phyloP scores from a whole-genome alignment of 2,329 filamentous ascomycete species.

The Pestalotiopsis sp. region DNA sequence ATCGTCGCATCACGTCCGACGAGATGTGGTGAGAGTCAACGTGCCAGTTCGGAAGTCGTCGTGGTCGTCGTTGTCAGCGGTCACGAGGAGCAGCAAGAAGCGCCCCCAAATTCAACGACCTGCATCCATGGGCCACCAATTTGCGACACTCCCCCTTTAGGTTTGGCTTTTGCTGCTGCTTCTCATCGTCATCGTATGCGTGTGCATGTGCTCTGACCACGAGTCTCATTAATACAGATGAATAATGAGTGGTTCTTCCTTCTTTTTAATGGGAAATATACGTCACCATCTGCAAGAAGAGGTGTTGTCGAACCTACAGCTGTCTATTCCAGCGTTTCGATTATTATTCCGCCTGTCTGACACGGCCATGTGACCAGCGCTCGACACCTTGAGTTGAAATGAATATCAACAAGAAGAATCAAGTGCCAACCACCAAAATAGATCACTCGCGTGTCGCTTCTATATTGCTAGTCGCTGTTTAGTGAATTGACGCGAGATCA shows the following conservation, averaged over 20 bases:
- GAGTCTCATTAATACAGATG: neutral
- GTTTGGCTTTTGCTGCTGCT: neutral
- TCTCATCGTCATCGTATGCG: neutral
- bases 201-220: neutral
- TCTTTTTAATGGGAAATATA: neutral
- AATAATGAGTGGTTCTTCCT: neutral
- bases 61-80: neutral
- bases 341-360: neutral
- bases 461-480: neutral
- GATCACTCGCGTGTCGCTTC: neutral
- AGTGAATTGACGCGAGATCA: neutral
- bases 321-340: neutral
- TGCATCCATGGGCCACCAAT: neutral
- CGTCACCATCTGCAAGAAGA: neutral
- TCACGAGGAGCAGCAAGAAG: neutral
- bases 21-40: neutral
- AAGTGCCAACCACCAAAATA: neutral
- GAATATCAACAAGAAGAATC: neutral
- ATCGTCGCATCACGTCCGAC: neutral
- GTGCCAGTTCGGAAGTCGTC: neutral
- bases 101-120: neutral
- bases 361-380: neutral
- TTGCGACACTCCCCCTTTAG: neutral
- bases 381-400: neutral
- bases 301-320: neutral